Evolutionary conservation across 225 moss, liverwort and hornwort species (phyloP), one percentile per base, ranked within the genome.

Genomic region (Pseudoscleropodium purum): DNA sequence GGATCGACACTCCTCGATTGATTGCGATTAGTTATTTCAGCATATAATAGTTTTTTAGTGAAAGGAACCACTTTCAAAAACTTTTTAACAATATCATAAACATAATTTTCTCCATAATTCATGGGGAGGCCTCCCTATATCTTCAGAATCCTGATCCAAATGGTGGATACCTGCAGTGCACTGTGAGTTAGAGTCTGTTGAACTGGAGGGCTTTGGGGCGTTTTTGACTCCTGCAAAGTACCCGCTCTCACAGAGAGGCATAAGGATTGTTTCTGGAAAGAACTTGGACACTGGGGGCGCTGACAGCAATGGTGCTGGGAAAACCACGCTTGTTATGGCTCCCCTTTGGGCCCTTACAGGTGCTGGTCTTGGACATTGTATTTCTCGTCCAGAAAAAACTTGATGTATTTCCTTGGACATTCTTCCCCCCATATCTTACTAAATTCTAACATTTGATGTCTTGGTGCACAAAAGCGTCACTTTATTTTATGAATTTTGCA

Each of bases 311-410:
- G 99, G 99, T 87, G 95, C 99, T 89, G 99, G 99, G 72, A 99
- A 99, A 87, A 95, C 96, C 79, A 99, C 99, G 29, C 94, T 99
- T 87, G 99, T 99, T 62, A 97, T 99, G 99, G 99, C 99, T 94
- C 97, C 99, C 29, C 95, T 99, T 86, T 99, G 99, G 99, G 99
- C 99, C 60, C 95, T 99, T 84, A 97, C 99, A 94, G 99, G 99
- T 99, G 94, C 73, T 20, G 52, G 80, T 61, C 47, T 56, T 84
- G 60, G 63, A 82, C 63, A 72, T 77, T 20, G 11, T 83, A 63
- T 75, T 52, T 2, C 79, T 79, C 20, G 29, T 27, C 49, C 10
- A 77, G n/a, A 49, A 86, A 27, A 63, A 36, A 56, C 29, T 51
- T 51, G 39, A 29, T 79, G 31, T 31, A 54, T 77, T 81, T 54